phyloP scores from a whole-genome alignment of 768 basidiomycete species.

The Exsudoporus frostii region DNA sequence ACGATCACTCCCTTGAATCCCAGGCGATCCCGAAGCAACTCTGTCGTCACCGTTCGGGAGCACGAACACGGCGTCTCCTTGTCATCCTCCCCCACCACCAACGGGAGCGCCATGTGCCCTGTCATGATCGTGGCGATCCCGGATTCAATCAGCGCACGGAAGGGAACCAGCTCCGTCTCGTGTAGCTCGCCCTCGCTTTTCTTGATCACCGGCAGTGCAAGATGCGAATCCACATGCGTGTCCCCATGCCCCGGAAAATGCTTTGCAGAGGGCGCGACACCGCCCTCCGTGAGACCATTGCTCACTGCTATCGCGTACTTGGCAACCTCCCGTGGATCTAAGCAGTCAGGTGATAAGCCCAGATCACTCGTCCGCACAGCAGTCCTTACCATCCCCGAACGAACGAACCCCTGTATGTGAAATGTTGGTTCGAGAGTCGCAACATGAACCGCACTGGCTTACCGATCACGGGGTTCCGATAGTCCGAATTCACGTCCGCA shows the following conservation, averaged over 20 bases:
- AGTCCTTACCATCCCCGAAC: slow-evolving; percentile 57
- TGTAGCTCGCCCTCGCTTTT: slow-evolving; percentile 44
- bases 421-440: neutral
- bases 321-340: slow-evolving; percentile 55
- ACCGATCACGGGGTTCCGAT: slow-evolving; percentile 71
- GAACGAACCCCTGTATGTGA: slow-evolving; percentile 55
- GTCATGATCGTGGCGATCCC: slow-evolving; percentile 62
- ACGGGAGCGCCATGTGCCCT: slow-evolving; percentile 68
- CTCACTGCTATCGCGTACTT: slow-evolving; percentile 46
- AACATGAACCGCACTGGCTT: slow-evolving; percentile 9
- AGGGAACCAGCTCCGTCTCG: slow-evolving; percentile 56
- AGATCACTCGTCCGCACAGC: neutral
- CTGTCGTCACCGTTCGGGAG: slow-evolving; percentile 49
- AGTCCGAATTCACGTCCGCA: slow-evolving; percentile 70
- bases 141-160: slow-evolving; percentile 42
- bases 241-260: slow-evolving; percentile 78
- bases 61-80: slow-evolving; percentile 56
- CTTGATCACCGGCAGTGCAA: slow-evolving; percentile 58
- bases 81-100: slow-evolving; percentile 42
- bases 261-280: slow-evolving; percentile 60
- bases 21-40: slow-evolving; percentile 49
- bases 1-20: slow-evolving; percentile 59
- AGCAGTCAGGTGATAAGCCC: neutral
- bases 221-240: slow-evolving; percentile 68
- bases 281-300: slow-evolving; percentile 44